These are phyloP conservation scores for Polyporus tsugae DNA, from an alignment of 1,284 basidiomycete genomes.

Conservation along the genomic window DNA sequence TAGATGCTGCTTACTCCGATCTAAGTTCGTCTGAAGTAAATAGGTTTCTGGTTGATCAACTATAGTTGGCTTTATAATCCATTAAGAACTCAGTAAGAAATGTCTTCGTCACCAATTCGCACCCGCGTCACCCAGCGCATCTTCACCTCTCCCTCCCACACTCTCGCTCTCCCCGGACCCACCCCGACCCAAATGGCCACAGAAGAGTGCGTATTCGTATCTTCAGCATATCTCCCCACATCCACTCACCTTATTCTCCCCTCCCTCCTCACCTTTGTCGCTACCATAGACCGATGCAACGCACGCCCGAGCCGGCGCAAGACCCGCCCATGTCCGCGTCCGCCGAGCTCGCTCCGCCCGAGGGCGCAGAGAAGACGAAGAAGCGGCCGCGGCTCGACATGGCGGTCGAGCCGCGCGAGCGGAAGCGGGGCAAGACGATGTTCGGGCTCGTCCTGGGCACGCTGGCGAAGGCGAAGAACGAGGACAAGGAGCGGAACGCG, in stretches of 20 bases:
- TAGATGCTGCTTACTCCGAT: neutral
- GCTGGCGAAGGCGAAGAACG: conserved; percentile 82
- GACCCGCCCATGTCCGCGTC: conserved; percentile 43
- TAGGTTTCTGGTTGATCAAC: neutral
- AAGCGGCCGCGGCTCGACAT: conserved; percentile 78
- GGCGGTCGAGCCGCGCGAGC: conserved; percentile 57
- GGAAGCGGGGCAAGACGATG: conserved; percentile 85
- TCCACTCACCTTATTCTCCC: neutral
- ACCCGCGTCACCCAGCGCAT: neutral
- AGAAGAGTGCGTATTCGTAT: conserved; percentile 52
- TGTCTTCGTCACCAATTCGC: conserved; percentile 9
- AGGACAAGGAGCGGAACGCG: conserved; percentile 80
- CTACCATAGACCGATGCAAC: conserved; percentile 25
- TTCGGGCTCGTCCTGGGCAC: conserved; percentile 83
- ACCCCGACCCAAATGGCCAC: conserved; percentile 53
- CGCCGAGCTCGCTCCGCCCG: conserved; percentile 24
- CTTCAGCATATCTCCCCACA: too few species aligned
- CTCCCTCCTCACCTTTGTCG: too few species aligned
- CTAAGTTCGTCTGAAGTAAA: neutral
- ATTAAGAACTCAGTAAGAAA: neutral
- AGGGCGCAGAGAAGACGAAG: conserved; percentile 46
- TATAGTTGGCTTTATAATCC: neutral
- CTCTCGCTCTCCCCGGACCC: conserved; percentile 1
- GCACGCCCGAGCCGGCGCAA: conserved; percentile 38
- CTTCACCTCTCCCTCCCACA: conserved; percentile 5